phyloP scores from a whole-genome alignment of 164 flowering plant genomes.

The Magnolia officinalis region DNA sequence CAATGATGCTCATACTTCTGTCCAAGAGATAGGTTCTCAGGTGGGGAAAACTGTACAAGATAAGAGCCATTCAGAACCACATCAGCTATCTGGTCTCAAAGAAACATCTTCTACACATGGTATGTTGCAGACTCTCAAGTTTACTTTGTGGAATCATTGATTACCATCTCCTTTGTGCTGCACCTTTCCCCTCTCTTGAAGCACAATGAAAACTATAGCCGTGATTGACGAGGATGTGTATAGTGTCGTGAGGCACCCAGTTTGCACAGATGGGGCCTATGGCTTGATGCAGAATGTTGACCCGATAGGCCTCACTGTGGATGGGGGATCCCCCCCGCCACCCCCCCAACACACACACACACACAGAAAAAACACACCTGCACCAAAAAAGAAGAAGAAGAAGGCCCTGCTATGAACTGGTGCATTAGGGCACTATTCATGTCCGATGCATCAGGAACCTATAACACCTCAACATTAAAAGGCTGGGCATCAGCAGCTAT shows the following conservation, averaged over 20 bases:
- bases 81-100: not conserved
- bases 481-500: too few relatives aligned
- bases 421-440: too few relatives aligned
- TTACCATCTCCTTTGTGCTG: not conserved
- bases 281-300: not conserved
- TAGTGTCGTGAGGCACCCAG: not conserved
- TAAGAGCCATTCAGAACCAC: not conserved
- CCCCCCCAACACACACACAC: too few relatives aligned
- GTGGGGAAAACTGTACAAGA: too few relatives aligned
- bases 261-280: not conserved
- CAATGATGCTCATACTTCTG: too few relatives aligned
- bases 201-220: not conserved
- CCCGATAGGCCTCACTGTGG: not conserved
- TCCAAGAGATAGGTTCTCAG: not conserved
- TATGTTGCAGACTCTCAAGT: not conserved
- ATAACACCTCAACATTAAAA: too few relatives aligned
- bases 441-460: too few relatives aligned
- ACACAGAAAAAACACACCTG: too few relatives aligned
- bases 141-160: not conserved
- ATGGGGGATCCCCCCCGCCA: too few relatives aligned
- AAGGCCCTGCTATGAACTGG: too few relatives aligned
- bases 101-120: not conserved
- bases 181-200: not conserved
- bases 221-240: not conserved
- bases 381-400: too few relatives aligned